A percentile compares a stretch with the other conserved stretches of the same genome.
Conservation (phyloP, 805 yeast species). For the Yarrowia porcina region DNA sequence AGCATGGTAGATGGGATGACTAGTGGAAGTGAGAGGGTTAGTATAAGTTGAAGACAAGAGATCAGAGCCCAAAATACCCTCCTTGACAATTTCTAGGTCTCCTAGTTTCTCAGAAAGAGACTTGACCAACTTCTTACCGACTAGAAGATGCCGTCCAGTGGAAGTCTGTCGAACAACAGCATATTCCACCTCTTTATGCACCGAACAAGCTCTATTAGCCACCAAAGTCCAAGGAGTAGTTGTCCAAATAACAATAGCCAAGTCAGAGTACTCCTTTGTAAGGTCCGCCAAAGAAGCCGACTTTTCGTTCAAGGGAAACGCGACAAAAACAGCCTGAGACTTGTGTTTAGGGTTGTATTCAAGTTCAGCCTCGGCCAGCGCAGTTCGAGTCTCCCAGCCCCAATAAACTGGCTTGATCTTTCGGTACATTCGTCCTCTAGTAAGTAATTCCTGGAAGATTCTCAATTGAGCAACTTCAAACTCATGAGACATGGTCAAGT, state of each 20-base stretch:
- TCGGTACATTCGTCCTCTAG: slow-evolving; percentile 66
- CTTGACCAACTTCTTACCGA: slow-evolving; percentile 51
- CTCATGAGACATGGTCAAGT: slow-evolving; percentile 64
- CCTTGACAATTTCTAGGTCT: slow-evolving; percentile 34
- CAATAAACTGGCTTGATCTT: slow-evolving; percentile 95
- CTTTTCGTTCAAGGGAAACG: slow-evolving; percentile 20
- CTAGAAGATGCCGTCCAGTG: slow-evolving; percentile 49
- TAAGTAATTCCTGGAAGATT: slow-evolving; percentile 63
- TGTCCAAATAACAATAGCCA: slow-evolving; percentile 69
- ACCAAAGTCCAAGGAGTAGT: slow-evolving; percentile 98
- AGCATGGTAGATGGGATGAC: slow-evolving; percentile 68
- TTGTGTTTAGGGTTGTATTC: slow-evolving; percentile 81
- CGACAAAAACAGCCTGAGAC: slow-evolving; percentile 47
- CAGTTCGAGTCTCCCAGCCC: slow-evolving; percentile 93
- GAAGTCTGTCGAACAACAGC: slow-evolving; percentile 43
- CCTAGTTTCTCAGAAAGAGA: slow-evolving; percentile 35
- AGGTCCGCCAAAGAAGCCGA: not conserved
- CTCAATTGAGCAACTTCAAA: slow-evolving; percentile 75
- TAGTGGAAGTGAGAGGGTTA: slow-evolving; percentile 48
- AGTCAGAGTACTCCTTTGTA: not conserved
- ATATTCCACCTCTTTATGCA: slow-evolving; percentile 58
- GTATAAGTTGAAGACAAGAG: slow-evolving; percentile 47
- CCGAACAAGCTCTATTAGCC: slow-evolving; percentile 79
- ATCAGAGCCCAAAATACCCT: slow-evolving; percentile 40
- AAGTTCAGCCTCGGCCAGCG: slow-evolving; percentile 93